Percentiles rank a stretch among this genome's conserved stretches.
phyloP scores from a whole-genome alignment of 2,329 filamentous ascomycete species.

The Lojkania enalia region DNA sequence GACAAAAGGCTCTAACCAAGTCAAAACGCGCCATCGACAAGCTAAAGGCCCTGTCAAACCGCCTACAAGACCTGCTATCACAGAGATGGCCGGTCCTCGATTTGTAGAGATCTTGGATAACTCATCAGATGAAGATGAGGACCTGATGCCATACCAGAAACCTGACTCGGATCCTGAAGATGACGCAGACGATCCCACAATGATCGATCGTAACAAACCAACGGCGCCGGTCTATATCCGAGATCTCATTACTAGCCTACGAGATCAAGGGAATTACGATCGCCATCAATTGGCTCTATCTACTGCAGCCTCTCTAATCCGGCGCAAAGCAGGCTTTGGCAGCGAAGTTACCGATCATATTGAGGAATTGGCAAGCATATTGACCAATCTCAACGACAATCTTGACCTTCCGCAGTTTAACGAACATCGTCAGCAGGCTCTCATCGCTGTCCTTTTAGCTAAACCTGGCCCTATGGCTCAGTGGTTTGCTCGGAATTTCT shows the following conservation, averaged over 20 bases:
- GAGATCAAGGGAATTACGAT: slow-evolving; percentile 82
- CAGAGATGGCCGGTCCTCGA: slow-evolving; percentile 44
- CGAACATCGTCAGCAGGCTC: slow-evolving; percentile 73
- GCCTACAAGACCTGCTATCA: slow-evolving; percentile 9
- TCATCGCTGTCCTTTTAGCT: slow-evolving; percentile 79
- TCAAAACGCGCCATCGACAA: background rate
- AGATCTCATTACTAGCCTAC: slow-evolving; percentile 76
- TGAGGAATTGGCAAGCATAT: slow-evolving; percentile 74
- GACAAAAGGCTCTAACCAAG: background rate
- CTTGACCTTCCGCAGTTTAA: slow-evolving; percentile 76
- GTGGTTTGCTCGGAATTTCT: slow-evolving; percentile 84
- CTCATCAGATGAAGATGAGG: slow-evolving; percentile 56
- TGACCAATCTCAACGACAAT: slow-evolving; percentile 83
- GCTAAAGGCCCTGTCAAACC: background rate
- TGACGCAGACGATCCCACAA: slow-evolving; percentile 87
- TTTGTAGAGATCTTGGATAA: slow-evolving; percentile 59
- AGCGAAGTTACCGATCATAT: slow-evolving; percentile 84
- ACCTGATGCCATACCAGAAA: slow-evolving; percentile 78
- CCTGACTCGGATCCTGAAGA: slow-evolving; percentile 88
- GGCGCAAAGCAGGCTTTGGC: slow-evolving; percentile 85
- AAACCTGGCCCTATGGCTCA: slow-evolving; percentile 77
- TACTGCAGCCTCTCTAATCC: slow-evolving; percentile 78
- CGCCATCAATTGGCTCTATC: slow-evolving; percentile 77
- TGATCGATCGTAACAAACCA: slow-evolving; percentile 80
- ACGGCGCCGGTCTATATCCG: slow-evolving; percentile 88